Percentiles rank a stretch among this genome's conserved stretches.
phyloP scores from a whole-genome alignment of 768 basidiomycete genomes.

The Punctularia strigosozonata region DNA sequence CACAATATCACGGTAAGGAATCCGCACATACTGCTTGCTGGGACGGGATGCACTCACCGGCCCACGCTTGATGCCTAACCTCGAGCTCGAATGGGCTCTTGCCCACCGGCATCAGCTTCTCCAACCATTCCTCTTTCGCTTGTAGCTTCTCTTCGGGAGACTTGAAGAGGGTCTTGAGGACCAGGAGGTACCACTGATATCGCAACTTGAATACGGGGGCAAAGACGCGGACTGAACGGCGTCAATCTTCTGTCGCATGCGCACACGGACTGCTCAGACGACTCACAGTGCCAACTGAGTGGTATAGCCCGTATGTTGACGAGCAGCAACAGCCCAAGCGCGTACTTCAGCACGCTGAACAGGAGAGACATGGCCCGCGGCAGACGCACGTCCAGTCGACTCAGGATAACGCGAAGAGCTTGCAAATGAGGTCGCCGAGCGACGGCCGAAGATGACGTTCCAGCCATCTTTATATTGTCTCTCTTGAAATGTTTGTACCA shows the following conservation, averaged over 20 bases:
- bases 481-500: too few relatives aligned
- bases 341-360: conserved; percentile 22
- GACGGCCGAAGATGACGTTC: too few relatives aligned
- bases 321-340: conserved; percentile 37
- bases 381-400: too few relatives aligned
- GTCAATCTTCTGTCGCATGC: neutral
- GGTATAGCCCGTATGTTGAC: conserved; percentile 53
- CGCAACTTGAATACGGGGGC: conserved; percentile 29
- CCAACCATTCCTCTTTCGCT: conserved; percentile 29
- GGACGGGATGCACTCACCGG: conserved; percentile 29
- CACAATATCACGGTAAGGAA: neutral
- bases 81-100: conserved; percentile 38
- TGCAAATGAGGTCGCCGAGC: too few relatives aligned
- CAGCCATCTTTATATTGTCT: too few relatives aligned
- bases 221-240: conserved; percentile 37
- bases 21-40: neutral
- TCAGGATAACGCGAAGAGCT: too few relatives aligned
- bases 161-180: conserved; percentile 2
- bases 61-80: conserved; percentile 33
- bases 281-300: conserved; percentile 58
- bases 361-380: too few relatives aligned
- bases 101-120: conserved; percentile 40
- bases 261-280: neutral
- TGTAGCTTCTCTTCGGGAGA: conserved; percentile 13
- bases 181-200: conserved; percentile 13